Evolutionary conservation across 352 stramenopile genomes (phyloP), one percentile per base, ranked within the genome.

Genomic region (Phytophthora pisi): DNA sequence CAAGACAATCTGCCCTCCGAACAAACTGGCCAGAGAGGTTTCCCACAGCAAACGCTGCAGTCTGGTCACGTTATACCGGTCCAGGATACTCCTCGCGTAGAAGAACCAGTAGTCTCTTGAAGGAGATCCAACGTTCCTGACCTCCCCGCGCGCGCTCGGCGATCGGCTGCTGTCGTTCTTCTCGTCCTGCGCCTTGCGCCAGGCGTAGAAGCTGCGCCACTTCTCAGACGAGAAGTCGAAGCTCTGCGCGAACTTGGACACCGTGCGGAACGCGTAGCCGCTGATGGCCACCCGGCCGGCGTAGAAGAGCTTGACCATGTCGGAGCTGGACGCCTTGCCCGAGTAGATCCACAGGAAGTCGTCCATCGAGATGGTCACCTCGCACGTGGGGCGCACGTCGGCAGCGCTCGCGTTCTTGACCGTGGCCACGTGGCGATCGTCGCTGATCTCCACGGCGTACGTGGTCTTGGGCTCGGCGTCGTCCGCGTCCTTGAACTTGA

Each of bases 341-440:
- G 88, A 96, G 72, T 96, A 96, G 23, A 96, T 80, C 67, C 81
- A 91, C 20, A 96, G 61, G 49, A 96, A 96, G 38, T 96, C 88
- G 57, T 95, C 88, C 71, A 95, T 89, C 5, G 86, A 92, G 51
- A 94, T 92, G 13, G 75, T 87, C 49, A 96, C 87, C 52, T 96
- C 86, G 71, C 85, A 93, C 52, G 78, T 82, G 28, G 85, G 70
- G 8, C 71, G 77, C 26, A 82, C 59, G 36, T 89, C 77, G 4
- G 64, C 59, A 1, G 77, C 54, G 2, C 34, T 69, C 24, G 64
- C 80, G 50, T 94, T 91, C 54, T 91, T 92, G 43, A 66, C 72
- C 47, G 82, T 91, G 28, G 62, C 61, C 36, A 92, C 84, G 16
- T 75, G 69, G 64, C 70, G 70, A 16, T 76, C 65, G 11, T 88